Conservation (phyloP, 2,329 filamentous ascomycete species). For the Arthrobotrys entomopaga region DNA sequence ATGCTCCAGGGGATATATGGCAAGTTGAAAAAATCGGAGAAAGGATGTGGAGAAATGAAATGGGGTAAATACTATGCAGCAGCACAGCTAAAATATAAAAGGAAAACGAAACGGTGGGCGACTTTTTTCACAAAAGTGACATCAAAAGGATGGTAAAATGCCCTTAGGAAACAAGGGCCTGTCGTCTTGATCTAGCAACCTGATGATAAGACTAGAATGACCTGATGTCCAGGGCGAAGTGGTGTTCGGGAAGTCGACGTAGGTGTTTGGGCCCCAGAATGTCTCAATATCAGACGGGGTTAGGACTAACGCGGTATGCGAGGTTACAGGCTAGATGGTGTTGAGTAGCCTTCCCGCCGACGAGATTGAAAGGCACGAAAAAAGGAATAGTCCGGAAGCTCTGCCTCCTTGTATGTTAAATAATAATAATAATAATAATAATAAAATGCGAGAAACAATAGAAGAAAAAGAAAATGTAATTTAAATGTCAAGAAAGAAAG, state of each 20-base stretch:
- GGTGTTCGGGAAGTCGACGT: conserved; percentile 15
- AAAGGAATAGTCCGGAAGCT: conserved; percentile 53
- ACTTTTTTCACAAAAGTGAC: conserved; percentile 16
- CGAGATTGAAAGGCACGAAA: conserved; percentile 32
- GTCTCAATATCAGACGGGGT: conserved; percentile 34
- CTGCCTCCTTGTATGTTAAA: conserved; percentile 54
- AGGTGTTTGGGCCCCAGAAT: conserved; percentile 27
- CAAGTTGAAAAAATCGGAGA: conserved; percentile 45
- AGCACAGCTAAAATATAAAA: conserved; percentile 36
- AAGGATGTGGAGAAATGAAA: conserved; percentile 51
- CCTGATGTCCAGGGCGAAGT: conserved; percentile 38
- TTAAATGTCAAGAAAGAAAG: conserved; percentile 37
- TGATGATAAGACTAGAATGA: conserved; percentile 55
- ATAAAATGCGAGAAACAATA: conserved; percentile 16
- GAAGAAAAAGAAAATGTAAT: conserved; percentile 30
- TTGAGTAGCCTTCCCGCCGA: conserved; percentile 32
- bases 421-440: too few relatives aligned
- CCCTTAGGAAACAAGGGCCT: conserved; percentile 23
- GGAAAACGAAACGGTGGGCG: conserved; percentile 4
- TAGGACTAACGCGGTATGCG: conserved; percentile 26
- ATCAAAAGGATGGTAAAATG: conserved; percentile 46
- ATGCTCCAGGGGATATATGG: conserved; percentile 42
- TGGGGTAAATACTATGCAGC: conserved; percentile 42
- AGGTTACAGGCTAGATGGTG: conserved; percentile 31
- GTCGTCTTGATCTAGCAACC: conserved; percentile 24